A percentile compares a stretch with the other conserved stretches of the same genome.
These are phyloP conservation scores for Sonneratia caseolaris DNA, from an alignment of 345 rosid species.

Conservation along the genomic window DNA sequence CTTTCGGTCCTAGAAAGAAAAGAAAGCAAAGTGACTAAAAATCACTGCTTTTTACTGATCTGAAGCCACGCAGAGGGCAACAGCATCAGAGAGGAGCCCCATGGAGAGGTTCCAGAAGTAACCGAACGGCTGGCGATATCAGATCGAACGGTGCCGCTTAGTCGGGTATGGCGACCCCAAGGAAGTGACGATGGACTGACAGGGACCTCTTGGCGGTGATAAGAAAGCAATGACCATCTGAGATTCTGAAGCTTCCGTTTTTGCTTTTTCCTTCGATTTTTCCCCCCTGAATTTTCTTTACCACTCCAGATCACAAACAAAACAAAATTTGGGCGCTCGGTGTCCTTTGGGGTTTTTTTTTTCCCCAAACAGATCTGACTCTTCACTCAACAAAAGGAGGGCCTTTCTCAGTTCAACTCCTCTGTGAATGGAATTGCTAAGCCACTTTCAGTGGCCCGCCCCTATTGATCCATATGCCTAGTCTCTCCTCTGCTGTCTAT, in stretches of 20 bases:
- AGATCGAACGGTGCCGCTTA: neutral
- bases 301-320: neutral
- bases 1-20: neutral
- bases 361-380: neutral
- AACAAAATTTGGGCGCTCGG: neutral
- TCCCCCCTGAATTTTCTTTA: neutral
- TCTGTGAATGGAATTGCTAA: neutral
- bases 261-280: neutral
- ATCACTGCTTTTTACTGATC: neutral
- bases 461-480: neutral
- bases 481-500: neutral
- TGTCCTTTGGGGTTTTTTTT: neutral
- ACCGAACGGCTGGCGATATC: neutral
- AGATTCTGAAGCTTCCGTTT: slow-evolving; percentile 7
- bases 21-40: neutral
- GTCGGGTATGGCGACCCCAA: neutral
- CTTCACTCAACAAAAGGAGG: neutral
- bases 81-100: neutral
- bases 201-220: neutral
- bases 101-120: neutral
- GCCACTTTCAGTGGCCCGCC: neutral
- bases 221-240: neutral
- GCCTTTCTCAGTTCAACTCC: neutral
- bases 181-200: neutral
- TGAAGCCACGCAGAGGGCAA: neutral